Percentiles rank a stretch among this genome's conserved stretches.
phyloP scores from a whole-genome alignment of 1,284 basidiomycete species.

The Pseudozyma sp. region DNA sequence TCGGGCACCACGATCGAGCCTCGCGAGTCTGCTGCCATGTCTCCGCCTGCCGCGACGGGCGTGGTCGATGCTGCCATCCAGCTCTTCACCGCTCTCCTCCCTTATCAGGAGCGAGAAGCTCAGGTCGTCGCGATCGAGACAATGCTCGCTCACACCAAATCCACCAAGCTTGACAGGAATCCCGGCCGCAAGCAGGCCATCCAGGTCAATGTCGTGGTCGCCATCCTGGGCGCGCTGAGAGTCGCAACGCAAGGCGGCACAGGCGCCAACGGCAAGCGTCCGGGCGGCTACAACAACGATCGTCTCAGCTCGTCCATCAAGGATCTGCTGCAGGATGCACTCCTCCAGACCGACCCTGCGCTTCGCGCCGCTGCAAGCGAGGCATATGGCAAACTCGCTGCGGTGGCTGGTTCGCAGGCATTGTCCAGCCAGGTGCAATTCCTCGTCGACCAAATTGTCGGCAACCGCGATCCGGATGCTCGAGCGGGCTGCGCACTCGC shows the following conservation, averaged over 20 bases:
- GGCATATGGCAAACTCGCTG: constrained; percentile 86
- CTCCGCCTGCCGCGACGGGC: constrained; percentile 82
- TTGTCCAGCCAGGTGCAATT: constrained; percentile 89
- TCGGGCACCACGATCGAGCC: constrained; percentile 20
- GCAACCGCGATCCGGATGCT: constrained; percentile 90
- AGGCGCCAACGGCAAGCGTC: constrained; percentile 50
- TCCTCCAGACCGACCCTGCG: constrained; percentile 83
- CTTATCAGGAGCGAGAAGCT: constrained; percentile 79
- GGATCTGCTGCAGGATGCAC: constrained; percentile 83
- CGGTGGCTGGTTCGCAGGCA: constrained; percentile 85
- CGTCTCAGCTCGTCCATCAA: constrained; percentile 79
- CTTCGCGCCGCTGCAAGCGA: constrained; percentile 87
- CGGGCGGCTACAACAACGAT: constrained; percentile 71
- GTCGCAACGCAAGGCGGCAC: constrained; percentile 42
- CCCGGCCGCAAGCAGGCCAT: constrained; percentile 89
- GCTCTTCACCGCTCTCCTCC: constrained; percentile 81
- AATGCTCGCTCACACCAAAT: constrained; percentile 75
- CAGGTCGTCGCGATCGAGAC: constrained; percentile 78
- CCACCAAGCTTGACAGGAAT: constrained; percentile 86
- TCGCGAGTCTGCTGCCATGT: constrained; percentile 74
- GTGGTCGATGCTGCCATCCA: constrained; percentile 90
- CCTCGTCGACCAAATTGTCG: constrained; percentile 94
- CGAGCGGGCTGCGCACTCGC: constrained; percentile 93
- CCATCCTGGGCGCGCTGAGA: constrained; percentile 80
- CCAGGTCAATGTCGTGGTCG: constrained; percentile 83